Evolutionary conservation across 345 rosid species (phyloP).

Genomic region (Eucalyptus polybractea): DNA sequence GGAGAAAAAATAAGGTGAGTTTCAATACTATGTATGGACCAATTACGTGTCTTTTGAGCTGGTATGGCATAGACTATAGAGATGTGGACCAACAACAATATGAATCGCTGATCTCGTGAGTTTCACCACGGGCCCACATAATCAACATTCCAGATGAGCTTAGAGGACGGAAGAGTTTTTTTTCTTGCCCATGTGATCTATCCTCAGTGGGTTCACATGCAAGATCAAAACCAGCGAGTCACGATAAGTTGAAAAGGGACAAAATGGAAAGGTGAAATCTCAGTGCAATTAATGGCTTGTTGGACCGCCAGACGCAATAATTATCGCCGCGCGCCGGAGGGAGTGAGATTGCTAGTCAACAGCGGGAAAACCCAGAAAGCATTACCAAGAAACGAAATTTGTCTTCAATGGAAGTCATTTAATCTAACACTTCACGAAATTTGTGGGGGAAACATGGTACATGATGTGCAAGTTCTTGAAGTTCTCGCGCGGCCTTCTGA

Average conservation of each 20-base stretch:
- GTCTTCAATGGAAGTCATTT: background rate
- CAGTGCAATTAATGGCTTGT: background rate
- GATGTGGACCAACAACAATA: background rate
- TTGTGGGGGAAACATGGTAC: background rate
- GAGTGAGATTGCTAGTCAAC: background rate
- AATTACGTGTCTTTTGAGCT: background rate
- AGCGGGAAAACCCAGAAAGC: background rate
- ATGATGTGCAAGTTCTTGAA: background rate
- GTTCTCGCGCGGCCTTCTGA: background rate
- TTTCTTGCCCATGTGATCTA: background rate
- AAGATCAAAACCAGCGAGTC: background rate
- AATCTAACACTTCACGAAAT: background rate
- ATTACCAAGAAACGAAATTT: background rate
- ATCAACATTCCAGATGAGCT: background rate
- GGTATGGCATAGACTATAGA: background rate
- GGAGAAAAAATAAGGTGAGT: background rate
- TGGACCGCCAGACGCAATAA: background rate
- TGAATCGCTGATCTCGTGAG: background rate
- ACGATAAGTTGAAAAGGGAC: background rate
- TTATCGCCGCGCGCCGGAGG: background rate
- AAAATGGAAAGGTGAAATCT: background rate
- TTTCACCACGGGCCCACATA: background rate
- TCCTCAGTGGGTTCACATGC: background rate
- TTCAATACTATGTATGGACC: background rate
- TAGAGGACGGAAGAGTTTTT: background rate